Evolutionary conservation across 768 basidiomycete species (phyloP).

Genomic region (Hydnomerulius pinastri): DNA sequence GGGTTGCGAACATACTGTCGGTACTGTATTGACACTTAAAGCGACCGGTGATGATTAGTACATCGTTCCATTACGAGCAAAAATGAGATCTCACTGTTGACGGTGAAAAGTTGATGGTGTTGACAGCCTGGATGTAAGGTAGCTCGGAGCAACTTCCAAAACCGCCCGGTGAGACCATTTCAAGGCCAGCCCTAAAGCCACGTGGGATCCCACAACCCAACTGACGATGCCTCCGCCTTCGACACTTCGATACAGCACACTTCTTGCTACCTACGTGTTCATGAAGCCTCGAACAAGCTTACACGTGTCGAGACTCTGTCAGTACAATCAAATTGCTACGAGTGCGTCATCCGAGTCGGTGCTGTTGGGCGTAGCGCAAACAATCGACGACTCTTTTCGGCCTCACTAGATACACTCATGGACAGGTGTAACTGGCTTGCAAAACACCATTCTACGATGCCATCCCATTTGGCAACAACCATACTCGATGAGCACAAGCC

Average conservation of each 20-base stretch:
- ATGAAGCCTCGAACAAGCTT: no score
- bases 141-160: conserved; percentile 3
- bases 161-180: neutral
- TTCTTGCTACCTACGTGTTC: no score
- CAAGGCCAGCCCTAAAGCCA: conserved; percentile 31
- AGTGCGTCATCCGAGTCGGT: no score
- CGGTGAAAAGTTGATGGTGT: neutral
- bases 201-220: no score
- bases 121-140: conserved; percentile 3
- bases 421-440: no score
- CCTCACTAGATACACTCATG: no score
- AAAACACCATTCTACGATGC: conserved; percentile 13
- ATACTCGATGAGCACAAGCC: neutral
- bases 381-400: no score
- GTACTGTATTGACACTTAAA: conserved; percentile 31
- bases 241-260: no score
- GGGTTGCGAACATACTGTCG: conserved; percentile 26
- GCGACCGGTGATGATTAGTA: conserved; percentile 3
- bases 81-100: conserved; percentile 18
- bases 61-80: neutral
- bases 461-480: conserved; percentile 12
- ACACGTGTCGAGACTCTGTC: no score
- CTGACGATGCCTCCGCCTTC: no score
- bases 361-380: no score
- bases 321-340: no score